A percentile compares a stretch with the other conserved stretches of the same genome.
These are phyloP conservation scores for Colletotrichum salicis DNA, from an alignment of 2,329 filamentous ascomycete genomes.

Conservation along the genomic window DNA sequence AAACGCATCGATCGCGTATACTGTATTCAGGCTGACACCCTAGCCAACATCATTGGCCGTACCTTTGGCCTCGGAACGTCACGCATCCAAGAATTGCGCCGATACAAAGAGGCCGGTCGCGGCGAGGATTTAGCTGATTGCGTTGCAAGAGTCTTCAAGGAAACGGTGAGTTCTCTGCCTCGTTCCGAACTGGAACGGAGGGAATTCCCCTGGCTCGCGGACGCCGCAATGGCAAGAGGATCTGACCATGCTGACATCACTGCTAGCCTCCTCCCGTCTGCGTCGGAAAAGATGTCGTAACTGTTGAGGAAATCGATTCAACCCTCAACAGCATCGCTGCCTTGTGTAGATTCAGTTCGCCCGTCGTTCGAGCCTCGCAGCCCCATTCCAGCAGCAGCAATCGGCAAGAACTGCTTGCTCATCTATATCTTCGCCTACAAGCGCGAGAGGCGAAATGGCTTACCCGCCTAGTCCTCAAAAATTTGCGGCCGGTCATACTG, in stretches of 20 bases:
- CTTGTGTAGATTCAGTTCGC: slow-evolving; percentile 76
- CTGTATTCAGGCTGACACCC: slow-evolving; percentile 67
- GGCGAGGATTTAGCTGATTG: slow-evolving; percentile 78
- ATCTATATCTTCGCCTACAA: slow-evolving; percentile 68
- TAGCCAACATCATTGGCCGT: slow-evolving; percentile 75
- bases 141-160: slow-evolving; percentile 71
- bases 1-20: slow-evolving; percentile 83
- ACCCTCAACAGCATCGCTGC: slow-evolving; percentile 75
- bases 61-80: slow-evolving; percentile 71
- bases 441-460: slow-evolving; percentile 88
- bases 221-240: slow-evolving; percentile 33
- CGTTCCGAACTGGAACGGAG: not conserved
- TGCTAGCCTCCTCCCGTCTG: slow-evolving; percentile 57
- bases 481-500: slow-evolving; percentile 74
- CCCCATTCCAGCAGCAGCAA: slow-evolving; percentile 40
- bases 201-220: slow-evolving; percentile 36
- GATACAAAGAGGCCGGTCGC: slow-evolving; percentile 67
- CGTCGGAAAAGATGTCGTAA: slow-evolving; percentile 56
- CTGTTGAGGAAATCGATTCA: slow-evolving; percentile 77
- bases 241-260: slow-evolving; percentile 5
- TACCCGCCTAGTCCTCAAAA: slow-evolving; percentile 81
- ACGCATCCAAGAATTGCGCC: slow-evolving; percentile 69
- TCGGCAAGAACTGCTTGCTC: slow-evolving; percentile 58
- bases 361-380: slow-evolving; percentile 59
- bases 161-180: slow-evolving; percentile 59